A percentile compares a stretch with the other conserved stretches of the same genome.
phyloP scores from a whole-genome alignment of 371 early-diverging fungal genomes.

The Mucor saturninus region DNA sequence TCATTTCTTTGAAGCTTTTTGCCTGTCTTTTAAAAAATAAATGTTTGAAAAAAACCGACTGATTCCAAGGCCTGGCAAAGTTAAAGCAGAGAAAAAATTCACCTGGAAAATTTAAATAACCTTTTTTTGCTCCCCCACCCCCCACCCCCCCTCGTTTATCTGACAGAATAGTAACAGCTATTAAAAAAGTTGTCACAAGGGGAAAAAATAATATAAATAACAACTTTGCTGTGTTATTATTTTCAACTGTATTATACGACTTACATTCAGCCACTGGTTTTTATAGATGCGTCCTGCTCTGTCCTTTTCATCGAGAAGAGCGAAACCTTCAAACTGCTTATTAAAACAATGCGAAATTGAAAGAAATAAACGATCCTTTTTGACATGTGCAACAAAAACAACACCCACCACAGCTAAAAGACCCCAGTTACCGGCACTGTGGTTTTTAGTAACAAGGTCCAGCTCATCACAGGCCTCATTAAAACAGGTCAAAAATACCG shows the following conservation, averaged over 20 bases:
- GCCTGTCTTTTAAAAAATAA: slow-evolving; percentile 1
- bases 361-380: slow-evolving; percentile 6
- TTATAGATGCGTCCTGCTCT: slow-evolving; percentile 36
- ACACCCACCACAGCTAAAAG: slow-evolving; percentile 1
- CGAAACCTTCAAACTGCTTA: slow-evolving; percentile 25
- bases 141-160: background rate
- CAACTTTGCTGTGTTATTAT: no score
- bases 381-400: slow-evolving; percentile 8
- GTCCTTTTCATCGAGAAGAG: slow-evolving; percentile 30
- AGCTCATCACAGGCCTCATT: slow-evolving; percentile 8
- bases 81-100: background rate
- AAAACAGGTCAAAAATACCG: background rate
- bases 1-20: background rate
- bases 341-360: slow-evolving; percentile 19
- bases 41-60: background rate
- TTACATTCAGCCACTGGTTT: background rate
- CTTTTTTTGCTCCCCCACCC: background rate
- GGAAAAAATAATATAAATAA: no score
- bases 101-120: no score
- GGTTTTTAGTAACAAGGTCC: slow-evolving; percentile 17
- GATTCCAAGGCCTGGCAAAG: slow-evolving; percentile 9
- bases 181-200: background rate
- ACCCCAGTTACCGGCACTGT: slow-evolving; percentile 16
- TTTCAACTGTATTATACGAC: background rate
- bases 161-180: no score